Evolutionary conservation across 2,329 filamentous ascomycete genomes (phyloP), one percentile per base, ranked within the genome.

Genomic region (Botryotinia convoluta): DNA sequence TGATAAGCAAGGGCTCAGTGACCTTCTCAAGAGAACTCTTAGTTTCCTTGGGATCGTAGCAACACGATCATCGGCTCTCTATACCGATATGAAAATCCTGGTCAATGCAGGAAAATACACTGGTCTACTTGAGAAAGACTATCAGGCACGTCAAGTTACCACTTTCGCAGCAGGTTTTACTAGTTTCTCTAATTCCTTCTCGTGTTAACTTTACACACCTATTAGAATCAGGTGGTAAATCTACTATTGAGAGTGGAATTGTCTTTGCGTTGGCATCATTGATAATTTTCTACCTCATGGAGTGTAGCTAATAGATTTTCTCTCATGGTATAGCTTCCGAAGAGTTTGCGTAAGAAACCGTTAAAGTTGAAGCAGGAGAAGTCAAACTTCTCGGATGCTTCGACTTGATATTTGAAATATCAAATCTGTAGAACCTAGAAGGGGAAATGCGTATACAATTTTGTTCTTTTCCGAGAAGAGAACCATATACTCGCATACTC

Each of bases 41-140:
- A 82, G 83, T 3, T 95, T 98, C 81, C 87, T 98, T 69, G 83
- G 87, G 63, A 85, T 91, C 73, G 90, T 93, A 44, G 86, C 89
- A 45, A 88, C 91, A 12, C 91, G 92, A 37, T 93, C 93, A 0
- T 94, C 93, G 65, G 92, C 93, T 12, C 87, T 98, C 10, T 83
- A 84, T 65, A 88, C 89, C 64, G 94, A 98, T 81, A 88, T 92
- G 80, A 87, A 88, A 69, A 96, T 98, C 74, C 86, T 98, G 22
- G 84, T 87, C 74, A 68, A 76, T 35, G 74, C 76, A 29, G 78
- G 76, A 42, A 69, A 72, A n/a, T 71, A 72, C 35, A 76, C 75
- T 54, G 76, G 76, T 61, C 74, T 79, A 6, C 51, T 77, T 18
- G 48, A 71, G 5, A 67, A 20, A 57, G 48, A 59, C 45, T 65